These are phyloP conservation scores for Huntiella bhutanensis DNA, from an alignment of 2,329 filamentous ascomycete species.

Conservation along the genomic window DNA sequence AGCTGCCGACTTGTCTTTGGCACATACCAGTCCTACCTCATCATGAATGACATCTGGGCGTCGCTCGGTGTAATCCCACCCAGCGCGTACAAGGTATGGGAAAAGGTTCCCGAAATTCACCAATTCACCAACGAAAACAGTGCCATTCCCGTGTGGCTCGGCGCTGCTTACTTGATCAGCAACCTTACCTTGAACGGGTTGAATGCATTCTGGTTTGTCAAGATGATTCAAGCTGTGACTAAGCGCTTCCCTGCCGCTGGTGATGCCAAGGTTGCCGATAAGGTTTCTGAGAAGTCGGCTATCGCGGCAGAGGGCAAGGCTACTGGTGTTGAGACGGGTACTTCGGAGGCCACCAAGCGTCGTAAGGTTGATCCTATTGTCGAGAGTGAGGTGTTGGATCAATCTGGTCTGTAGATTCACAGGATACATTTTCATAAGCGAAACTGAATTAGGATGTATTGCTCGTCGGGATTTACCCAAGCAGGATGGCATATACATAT, in stretches of 20 bases:
- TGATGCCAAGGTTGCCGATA: background rate
- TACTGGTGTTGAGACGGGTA: conserved; percentile 6
- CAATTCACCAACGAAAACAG: conserved; percentile 29
- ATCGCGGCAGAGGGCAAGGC: conserved; percentile 1
- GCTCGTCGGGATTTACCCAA: too few species aligned
- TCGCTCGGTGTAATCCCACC: conserved; percentile 8
- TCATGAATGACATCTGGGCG: conserved; percentile 51
- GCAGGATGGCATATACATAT: too few species aligned
- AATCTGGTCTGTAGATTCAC: conserved; percentile 4
- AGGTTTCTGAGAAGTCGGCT: background rate
- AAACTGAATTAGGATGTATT: too few species aligned
- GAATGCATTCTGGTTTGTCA: conserved; percentile 73
- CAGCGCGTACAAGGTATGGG: conserved; percentile 16
- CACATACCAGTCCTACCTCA: conserved; percentile 48
- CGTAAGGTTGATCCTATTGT: conserved; percentile 8
- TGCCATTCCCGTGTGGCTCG: conserved; percentile 51
- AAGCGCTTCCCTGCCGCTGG: conserved; percentile 43
- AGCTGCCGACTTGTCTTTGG: conserved; percentile 61
- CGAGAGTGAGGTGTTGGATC: conserved; percentile 4
- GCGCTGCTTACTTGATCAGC: conserved; percentile 43
- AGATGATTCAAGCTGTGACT: conserved; percentile 65
- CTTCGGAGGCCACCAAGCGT: conserved; percentile 3
- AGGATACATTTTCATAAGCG: background rate
- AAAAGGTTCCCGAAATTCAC: conserved; percentile 20
- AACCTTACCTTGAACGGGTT: conserved; percentile 57